Conservation (phyloP, 345 rosid genomes). For the Eucalyptus curtisii region DNA sequence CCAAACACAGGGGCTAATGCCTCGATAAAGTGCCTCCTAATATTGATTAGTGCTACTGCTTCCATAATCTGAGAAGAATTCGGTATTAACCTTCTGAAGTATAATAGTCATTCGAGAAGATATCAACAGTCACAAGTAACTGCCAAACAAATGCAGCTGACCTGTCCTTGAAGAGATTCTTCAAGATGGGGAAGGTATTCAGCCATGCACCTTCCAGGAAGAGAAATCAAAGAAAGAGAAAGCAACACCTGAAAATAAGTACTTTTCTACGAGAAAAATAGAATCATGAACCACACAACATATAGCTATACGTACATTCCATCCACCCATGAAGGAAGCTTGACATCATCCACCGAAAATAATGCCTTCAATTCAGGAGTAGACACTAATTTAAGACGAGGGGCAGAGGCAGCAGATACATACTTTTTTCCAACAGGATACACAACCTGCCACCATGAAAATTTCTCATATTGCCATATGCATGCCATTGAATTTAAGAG, state of each 20-base stretch:
- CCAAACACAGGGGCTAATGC: slow-evolving; percentile 60
- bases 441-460: slow-evolving; percentile 41
- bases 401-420: slow-evolving; percentile 58
- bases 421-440: slow-evolving; percentile 76
- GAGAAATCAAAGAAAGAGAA: neutral
- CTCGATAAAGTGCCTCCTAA: slow-evolving; percentile 70
- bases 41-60: slow-evolving; percentile 58
- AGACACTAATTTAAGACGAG: slow-evolving; percentile 70
- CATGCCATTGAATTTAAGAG: neutral
- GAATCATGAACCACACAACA: neutral
- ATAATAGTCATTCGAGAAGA: neutral
- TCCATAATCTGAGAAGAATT: slow-evolving; percentile 40
- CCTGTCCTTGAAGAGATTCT: slow-evolving; percentile 78
- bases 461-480: neutral
- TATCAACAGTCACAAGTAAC: neutral
- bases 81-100: neutral
- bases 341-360: slow-evolving; percentile 76
- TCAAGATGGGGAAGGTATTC: slow-evolving; percentile 98
- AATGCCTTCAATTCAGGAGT: slow-evolving; percentile 58
- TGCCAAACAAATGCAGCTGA: slow-evolving; percentile 4
- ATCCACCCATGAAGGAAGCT: slow-evolving; percentile 85
- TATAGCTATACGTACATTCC: slow-evolving; percentile 54
- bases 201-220: slow-evolving; percentile 79
- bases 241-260: neutral
- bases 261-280: neutral